Evolutionary conservation across 2,329 filamentous ascomycete species (phyloP).

Genomic region (Cladosporium oxysporum): DNA sequence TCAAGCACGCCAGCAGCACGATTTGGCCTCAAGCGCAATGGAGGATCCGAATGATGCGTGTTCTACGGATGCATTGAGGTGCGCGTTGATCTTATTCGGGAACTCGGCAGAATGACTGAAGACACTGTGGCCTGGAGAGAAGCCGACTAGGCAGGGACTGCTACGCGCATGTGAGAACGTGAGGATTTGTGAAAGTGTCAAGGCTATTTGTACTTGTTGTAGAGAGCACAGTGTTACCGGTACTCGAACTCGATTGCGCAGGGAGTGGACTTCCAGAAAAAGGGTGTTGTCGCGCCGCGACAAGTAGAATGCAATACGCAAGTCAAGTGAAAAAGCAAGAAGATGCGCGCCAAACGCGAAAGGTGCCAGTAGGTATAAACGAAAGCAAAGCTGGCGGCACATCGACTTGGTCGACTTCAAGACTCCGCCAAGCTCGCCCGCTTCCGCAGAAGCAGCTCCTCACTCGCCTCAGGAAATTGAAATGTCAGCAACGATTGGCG

Average conservation of each 20-base stretch:
- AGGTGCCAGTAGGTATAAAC: conserved; percentile 5
- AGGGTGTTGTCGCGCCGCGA: background rate
- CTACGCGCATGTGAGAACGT: conserved; percentile 14
- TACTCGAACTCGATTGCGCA: background rate
- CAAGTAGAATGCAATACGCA: background rate
- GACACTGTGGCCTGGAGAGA: background rate
- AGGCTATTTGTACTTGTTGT: conserved; percentile 1
- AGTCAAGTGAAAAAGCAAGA: background rate
- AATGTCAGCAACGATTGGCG: background rate
- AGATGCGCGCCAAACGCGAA: conserved; percentile 5
- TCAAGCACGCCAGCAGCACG: background rate
- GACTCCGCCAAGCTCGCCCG: background rate
- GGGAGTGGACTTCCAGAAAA: background rate
- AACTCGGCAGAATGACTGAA: background rate
- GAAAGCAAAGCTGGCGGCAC: conserved; percentile 10
- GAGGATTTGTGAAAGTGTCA: conserved; percentile 6
- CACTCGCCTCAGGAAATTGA: background rate
- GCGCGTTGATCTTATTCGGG: background rate
- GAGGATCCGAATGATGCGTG: background rate
- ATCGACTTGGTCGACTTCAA: conserved; percentile 11
- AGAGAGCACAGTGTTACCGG: background rate
- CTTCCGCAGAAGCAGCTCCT: background rate
- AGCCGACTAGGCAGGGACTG: background rate
- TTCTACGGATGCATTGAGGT: conserved; percentile 14
- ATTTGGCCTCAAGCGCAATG: background rate